Conservation (phyloP, 2,329 filamentous ascomycete genomes). For the Exophiala sp. region DNA sequence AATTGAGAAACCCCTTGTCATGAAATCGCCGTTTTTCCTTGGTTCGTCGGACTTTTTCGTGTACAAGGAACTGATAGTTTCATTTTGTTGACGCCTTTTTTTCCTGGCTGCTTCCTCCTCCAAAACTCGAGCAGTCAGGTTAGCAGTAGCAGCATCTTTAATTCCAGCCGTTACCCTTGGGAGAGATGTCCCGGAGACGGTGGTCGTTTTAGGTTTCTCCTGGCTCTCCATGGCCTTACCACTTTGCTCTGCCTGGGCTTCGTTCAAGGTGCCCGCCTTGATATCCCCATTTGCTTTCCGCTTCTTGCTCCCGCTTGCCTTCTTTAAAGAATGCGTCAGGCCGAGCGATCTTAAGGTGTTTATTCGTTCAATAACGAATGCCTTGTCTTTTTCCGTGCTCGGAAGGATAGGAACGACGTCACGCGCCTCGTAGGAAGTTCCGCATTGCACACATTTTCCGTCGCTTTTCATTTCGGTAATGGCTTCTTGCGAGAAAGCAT, state of each 20-base stretch:
- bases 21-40: conserved; percentile 48
- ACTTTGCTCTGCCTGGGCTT: neutral
- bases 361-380: conserved; percentile 58
- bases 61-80: conserved; percentile 52
- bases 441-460: conserved; percentile 59
- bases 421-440: conserved; percentile 60
- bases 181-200: conserved; percentile 9
- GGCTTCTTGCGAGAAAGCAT: conserved; percentile 83
- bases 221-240: conserved; percentile 13
- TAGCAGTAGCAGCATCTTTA: conserved; percentile 81
- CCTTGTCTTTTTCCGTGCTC: conserved; percentile 62
- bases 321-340: conserved; percentile 82
- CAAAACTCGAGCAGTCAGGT: conserved; percentile 76
- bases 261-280: conserved; percentile 6
- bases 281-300: conserved; percentile 63
- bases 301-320: conserved; percentile 60
- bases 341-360: conserved; percentile 65
- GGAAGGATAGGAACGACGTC: conserved; percentile 82
- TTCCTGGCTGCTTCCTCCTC: conserved; percentile 78
- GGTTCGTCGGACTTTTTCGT: conserved; percentile 40
- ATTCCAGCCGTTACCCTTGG: conserved; percentile 52
- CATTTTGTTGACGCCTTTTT: conserved; percentile 65
- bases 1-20: conserved; percentile 54
- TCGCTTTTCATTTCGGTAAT: conserved; percentile 71
- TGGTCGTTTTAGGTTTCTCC: conserved; percentile 2